A percentile compares a stretch with the other conserved stretches of the same genome.
Evolutionary conservation across 78 protist genomes (phyloP).

Genomic region (Mantamonas sphyraenae): DNA sequence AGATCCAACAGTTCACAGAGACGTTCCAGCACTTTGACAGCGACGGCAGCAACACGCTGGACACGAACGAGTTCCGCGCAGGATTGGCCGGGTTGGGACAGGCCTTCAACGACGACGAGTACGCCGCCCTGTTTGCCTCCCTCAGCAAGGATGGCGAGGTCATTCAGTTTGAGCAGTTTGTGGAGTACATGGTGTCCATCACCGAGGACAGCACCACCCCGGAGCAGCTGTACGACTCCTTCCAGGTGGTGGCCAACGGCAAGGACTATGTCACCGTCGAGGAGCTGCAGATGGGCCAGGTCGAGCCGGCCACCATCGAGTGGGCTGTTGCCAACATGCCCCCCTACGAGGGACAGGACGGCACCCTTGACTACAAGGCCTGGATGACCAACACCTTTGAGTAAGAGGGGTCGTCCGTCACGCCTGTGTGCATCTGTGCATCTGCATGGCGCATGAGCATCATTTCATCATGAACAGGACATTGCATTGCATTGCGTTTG

Average conservation of each 20-base stretch:
- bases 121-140: not conserved
- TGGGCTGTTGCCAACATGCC: not conserved
- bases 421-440: too few species aligned
- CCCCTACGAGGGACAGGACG: not conserved
- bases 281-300: too few species aligned
- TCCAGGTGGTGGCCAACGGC: not conserved
- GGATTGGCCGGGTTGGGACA: slow-evolving; percentile 16
- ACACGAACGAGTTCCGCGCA: slow-evolving; percentile 21
- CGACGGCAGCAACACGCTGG: slow-evolving; percentile 11
- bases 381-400: not conserved
- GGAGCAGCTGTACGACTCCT: not conserved
- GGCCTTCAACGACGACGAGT: not conserved
- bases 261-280: slow-evolving; percentile 12
- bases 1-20: slow-evolving; percentile 22
- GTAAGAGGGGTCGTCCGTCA: too few species aligned
- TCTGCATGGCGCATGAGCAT: too few species aligned
- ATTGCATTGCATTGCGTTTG: too few species aligned
- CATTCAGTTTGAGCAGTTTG: slow-evolving; percentile 4
- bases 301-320: not conserved
- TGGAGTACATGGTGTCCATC: slow-evolving; percentile 2
- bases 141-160: not conserved
- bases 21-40: slow-evolving; percentile 26
- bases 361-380: not conserved
- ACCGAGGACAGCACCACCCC: not conserved
- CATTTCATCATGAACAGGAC: too few species aligned